Evolutionary conservation across 352 stramenopile genomes (phyloP).

Genomic region (Phytopythium oedochilum): DNA sequence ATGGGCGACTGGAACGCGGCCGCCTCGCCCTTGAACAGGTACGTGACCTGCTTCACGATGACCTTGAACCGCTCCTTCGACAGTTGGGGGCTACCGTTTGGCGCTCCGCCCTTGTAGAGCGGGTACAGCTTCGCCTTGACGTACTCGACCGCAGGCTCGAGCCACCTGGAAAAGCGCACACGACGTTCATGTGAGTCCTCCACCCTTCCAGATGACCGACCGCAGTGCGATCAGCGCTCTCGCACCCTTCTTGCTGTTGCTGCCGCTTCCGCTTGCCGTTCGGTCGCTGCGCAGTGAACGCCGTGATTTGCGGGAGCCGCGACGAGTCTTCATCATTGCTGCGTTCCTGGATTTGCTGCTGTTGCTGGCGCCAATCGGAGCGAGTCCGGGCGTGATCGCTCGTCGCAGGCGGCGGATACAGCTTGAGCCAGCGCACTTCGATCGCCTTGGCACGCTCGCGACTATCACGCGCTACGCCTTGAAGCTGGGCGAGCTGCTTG

Average conservation of each 20-base stretch:
- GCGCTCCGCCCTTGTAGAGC: slow-evolving; percentile 56
- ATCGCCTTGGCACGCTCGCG: slow-evolving; percentile 34
- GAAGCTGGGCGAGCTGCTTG: slow-evolving; percentile 23
- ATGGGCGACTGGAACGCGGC: slow-evolving; percentile 53
- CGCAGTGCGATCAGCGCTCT: background rate
- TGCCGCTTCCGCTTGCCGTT: slow-evolving; percentile 39
- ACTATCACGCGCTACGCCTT: slow-evolving; percentile 26
- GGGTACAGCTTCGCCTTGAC: slow-evolving; percentile 81
- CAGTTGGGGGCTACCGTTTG: slow-evolving; percentile 30
- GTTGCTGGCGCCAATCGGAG: background rate
- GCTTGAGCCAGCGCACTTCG: slow-evolving; percentile 29
- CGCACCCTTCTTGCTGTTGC: slow-evolving; percentile 40
- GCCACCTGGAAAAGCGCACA: slow-evolving; percentile 32
- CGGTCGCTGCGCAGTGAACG: slow-evolving; percentile 33
- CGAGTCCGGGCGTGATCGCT: slow-evolving; percentile 5
- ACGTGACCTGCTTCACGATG: slow-evolving; percentile 69
- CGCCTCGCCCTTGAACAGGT: slow-evolving; percentile 58
- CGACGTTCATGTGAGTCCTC: background rate
- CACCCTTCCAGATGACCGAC: background rate
- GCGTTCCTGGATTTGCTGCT: background rate
- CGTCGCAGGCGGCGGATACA: slow-evolving; percentile 30
- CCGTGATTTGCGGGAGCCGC: slow-evolving; percentile 34
- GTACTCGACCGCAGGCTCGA: slow-evolving; percentile 54
- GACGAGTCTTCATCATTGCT: slow-evolving; percentile 1
- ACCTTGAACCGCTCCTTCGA: slow-evolving; percentile 73